These are phyloP conservation scores for Trametes sanguinea DNA, from an alignment of 768 basidiomycete genomes.

Conservation along the genomic window DNA sequence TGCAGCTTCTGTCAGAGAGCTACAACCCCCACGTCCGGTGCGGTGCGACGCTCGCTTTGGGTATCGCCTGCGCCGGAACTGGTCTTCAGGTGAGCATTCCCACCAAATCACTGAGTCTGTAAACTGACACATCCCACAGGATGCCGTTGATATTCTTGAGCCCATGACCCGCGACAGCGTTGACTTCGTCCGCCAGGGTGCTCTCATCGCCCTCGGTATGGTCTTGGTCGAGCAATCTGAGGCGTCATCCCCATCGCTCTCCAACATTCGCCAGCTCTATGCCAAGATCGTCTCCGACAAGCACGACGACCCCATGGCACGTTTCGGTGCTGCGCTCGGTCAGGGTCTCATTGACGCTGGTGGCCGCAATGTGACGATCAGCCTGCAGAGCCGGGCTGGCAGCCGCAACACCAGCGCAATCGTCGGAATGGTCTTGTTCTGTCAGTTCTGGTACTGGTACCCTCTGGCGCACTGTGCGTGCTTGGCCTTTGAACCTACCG, in stretches of 20 bases:
- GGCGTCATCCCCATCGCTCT: conserved; percentile 79
- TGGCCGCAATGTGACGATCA: conserved; percentile 94
- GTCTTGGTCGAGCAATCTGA: conserved; percentile 96
- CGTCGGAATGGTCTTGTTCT: conserved; percentile 97
- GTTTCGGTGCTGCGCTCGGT: conserved; percentile 93
- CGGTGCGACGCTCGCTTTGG: conserved; percentile 93
- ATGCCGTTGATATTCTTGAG: conserved; percentile 94
- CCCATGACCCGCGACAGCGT: conserved; percentile 98
- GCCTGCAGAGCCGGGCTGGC: conserved; percentile 89
- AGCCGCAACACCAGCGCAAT: conserved; percentile 92
- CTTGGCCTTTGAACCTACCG: conserved; percentile 93
- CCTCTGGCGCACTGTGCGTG: conserved; percentile 92
- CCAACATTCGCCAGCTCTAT: conserved; percentile 81
- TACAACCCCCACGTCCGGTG: conserved; percentile 99
- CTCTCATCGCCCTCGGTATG: conserved; percentile 94
- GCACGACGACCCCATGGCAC: conserved; percentile 98
- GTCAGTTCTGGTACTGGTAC: conserved; percentile 99
- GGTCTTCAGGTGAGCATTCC: conserved; percentile 72
- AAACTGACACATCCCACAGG: conserved; percentile 44
- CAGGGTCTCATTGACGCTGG: conserved; percentile 99
- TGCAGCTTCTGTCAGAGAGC: conserved; percentile 95
- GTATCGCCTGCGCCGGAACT: conserved; percentile 96
- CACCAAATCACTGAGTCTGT: too few relatives aligned
- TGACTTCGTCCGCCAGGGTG: conserved; percentile 98
- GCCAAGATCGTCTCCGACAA: conserved; percentile 91